phyloP scores from a whole-genome alignment of 768 basidiomycete genomes.

The Flagelloscypha sp. region DNA sequence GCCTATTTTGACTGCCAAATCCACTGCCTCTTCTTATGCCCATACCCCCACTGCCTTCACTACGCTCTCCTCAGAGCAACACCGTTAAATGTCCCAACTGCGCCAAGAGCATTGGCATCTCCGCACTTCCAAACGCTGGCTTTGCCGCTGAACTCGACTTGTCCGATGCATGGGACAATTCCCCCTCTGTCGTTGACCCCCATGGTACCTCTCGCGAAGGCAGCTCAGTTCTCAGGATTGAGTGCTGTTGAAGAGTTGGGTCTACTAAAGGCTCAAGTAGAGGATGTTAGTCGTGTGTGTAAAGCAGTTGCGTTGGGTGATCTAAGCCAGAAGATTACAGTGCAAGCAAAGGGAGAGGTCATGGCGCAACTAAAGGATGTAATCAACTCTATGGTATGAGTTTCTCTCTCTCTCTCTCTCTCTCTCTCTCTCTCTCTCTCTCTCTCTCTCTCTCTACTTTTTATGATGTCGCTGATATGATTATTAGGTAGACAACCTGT shows the following conservation, averaged over 20 bases:
- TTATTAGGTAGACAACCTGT: conserved; percentile 59
- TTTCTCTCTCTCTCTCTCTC: conserved; percentile 56
- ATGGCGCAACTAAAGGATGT: conserved; percentile 69
- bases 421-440: conserved; percentile 27
- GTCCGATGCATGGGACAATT: too few relatives aligned
- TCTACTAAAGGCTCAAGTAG: conserved; percentile 70
- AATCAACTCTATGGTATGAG: conserved; percentile 57
- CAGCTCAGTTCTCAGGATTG: conserved; percentile 52
- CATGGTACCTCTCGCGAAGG: conserved; percentile 49
- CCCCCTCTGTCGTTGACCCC: conserved; percentile 36
- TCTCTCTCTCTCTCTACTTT: not conserved
- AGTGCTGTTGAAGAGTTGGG: conserved; percentile 71
- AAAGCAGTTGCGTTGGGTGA: conserved; percentile 66
- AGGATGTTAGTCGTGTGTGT: conserved; percentile 64
- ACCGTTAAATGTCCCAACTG: too few relatives aligned
- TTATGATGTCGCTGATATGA: conserved; percentile 35
- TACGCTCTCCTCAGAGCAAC: too few relatives aligned
- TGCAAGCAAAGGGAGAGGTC: conserved; percentile 58
- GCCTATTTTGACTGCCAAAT: too few relatives aligned
- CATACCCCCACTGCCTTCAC: too few relatives aligned
- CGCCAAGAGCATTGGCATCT: too few relatives aligned
- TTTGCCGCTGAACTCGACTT: too few relatives aligned
- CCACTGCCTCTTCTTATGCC: too few relatives aligned
- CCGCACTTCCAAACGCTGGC: too few relatives aligned
- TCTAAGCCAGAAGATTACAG: conserved; percentile 61